Conservation (phyloP, 2,329 filamentous ascomycete species). For the Bipolaris victoriae region DNA sequence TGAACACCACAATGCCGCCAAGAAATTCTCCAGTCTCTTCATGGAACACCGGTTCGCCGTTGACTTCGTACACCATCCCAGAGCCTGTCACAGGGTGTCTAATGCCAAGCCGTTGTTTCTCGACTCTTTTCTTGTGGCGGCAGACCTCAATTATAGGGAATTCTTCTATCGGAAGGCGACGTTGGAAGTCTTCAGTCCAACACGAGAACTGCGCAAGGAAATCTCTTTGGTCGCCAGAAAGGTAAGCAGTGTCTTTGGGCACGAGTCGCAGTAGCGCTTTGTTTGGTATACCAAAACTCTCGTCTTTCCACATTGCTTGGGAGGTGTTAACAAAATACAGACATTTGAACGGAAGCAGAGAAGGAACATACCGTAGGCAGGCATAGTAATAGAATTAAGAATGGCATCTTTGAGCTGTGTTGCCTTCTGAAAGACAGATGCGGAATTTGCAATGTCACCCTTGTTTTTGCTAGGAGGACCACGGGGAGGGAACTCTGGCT, state of each 20-base stretch:
- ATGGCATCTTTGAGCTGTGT: conserved; percentile 78
- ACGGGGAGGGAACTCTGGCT: conserved; percentile 68
- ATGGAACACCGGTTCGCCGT: conserved; percentile 71
- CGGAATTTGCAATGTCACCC: conserved; percentile 60
- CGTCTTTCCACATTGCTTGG: conserved; percentile 77
- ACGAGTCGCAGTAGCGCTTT: conserved; percentile 60
- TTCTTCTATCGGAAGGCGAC: conserved; percentile 62
- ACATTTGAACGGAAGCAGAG: background rate
- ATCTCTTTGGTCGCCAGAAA: conserved; percentile 52
- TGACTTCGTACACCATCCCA: conserved; percentile 66
- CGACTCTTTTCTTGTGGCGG: conserved; percentile 65
- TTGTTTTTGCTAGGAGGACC: conserved; percentile 64
- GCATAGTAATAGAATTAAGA: conserved; percentile 75
- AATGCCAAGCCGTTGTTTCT: conserved; percentile 65
- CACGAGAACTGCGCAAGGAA: conserved; percentile 66
- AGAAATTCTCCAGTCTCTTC: conserved; percentile 73
- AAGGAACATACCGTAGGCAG: conserved; percentile 62
- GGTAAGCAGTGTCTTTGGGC: conserved; percentile 47
- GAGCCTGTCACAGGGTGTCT: conserved; percentile 60
- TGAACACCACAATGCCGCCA: conserved; percentile 73
- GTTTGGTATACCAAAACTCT: conserved; percentile 75
- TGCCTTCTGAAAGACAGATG: conserved; percentile 74
- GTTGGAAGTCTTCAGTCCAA: conserved; percentile 71
- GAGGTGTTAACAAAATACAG: background rate
- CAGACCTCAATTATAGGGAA: conserved; percentile 71